Evolutionary conservation across 1,284 basidiomycete genomes (phyloP).

Genomic region (Microbotryum lychnidis-dioicae): DNA sequence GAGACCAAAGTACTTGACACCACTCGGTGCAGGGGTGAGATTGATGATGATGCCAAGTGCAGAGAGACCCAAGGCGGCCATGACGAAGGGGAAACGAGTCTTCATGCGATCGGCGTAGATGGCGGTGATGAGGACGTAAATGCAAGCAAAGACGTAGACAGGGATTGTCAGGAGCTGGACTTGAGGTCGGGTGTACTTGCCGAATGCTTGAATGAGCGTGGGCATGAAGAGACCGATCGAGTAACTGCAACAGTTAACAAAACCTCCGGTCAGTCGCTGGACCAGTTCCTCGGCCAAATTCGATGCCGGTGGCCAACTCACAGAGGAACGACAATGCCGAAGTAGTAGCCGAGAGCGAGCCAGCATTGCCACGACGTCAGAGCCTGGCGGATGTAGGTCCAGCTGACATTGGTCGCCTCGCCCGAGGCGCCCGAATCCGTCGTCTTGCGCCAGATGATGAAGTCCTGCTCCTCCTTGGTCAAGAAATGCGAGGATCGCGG

Average conservation of each 20-base stretch:
- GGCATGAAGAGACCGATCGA: conserved; percentile 41
- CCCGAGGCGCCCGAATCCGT: conserved; percentile 25
- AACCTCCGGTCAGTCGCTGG: background rate
- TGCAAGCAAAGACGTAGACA: conserved; percentile 56
- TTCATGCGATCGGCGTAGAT: conserved; percentile 55
- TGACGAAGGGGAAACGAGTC: conserved; percentile 55
- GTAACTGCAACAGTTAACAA: background rate
- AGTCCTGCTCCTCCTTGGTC: conserved; percentile 54
- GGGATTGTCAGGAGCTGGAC: conserved; percentile 48
- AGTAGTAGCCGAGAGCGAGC: conserved; percentile 53
- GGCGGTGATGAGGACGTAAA: conserved; percentile 44
- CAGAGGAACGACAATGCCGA: conserved; percentile 55
- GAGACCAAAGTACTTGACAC: conserved; percentile 29
- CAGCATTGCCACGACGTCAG: conserved; percentile 60
- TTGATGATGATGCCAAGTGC: conserved; percentile 59
- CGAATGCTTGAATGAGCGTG: conserved; percentile 46
- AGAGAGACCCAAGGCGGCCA: conserved; percentile 49
- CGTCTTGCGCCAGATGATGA: conserved; percentile 58
- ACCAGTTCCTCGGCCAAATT: background rate
- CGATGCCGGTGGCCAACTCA: conserved; percentile 12
- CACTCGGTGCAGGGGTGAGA: conserved; percentile 22
- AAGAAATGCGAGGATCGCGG: conserved; percentile 53
- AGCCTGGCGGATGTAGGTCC: conserved; percentile 47
- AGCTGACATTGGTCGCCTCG: conserved; percentile 27
- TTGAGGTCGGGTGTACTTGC: conserved; percentile 27